These are phyloP conservation scores for Sordariomycetes sp. DNA, from an alignment of 2,329 filamentous ascomycete genomes.

Conservation along the genomic window DNA sequence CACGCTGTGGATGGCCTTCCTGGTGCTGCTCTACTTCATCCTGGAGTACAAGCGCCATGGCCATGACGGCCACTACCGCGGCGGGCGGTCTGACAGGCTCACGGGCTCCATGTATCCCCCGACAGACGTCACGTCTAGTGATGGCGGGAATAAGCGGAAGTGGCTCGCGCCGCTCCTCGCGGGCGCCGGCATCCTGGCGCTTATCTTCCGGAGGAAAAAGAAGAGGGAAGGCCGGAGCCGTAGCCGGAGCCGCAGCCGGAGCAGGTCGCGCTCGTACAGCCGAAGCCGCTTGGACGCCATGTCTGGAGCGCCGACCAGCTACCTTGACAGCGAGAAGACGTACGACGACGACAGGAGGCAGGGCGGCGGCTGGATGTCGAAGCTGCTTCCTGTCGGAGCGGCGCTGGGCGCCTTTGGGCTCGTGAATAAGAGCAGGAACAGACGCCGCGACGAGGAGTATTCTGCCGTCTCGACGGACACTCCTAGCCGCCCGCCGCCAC, in stretches of 20 bases:
- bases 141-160: constrained; percentile 19
- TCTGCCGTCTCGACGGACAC: constrained; percentile 54
- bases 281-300: constrained; percentile 27
- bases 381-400: constrained; percentile 49
- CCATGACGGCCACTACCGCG: constrained; percentile 21
- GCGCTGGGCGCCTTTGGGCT: constrained; percentile 52
- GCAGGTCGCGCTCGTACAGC: constrained; percentile 22
- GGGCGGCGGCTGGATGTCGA: constrained; percentile 48
- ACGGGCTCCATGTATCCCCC: constrained; percentile 11
- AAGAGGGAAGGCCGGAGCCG: constrained; percentile 26
- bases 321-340: constrained; percentile 54
- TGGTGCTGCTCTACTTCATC: constrained; percentile 70
- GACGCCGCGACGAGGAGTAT: constrained; percentile 46
- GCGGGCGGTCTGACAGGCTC: constrained; percentile 39
- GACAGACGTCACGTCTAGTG: constrained; percentile 28
- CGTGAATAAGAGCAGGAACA: constrained; percentile 43
- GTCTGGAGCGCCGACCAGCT: constrained; percentile 25
- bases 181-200: constrained; percentile 36
- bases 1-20: constrained; percentile 62
- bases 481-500: constrained; percentile 34
- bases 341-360: constrained; percentile 31
- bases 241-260: constrained; percentile 23
- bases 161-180: constrained; percentile 44
- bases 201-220: constrained; percentile 25
- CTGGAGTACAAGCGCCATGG: constrained; percentile 60